Evolutionary conservation across 2,329 filamentous ascomycete genomes (phyloP).

Genomic region (Ceratocystis destructans): DNA sequence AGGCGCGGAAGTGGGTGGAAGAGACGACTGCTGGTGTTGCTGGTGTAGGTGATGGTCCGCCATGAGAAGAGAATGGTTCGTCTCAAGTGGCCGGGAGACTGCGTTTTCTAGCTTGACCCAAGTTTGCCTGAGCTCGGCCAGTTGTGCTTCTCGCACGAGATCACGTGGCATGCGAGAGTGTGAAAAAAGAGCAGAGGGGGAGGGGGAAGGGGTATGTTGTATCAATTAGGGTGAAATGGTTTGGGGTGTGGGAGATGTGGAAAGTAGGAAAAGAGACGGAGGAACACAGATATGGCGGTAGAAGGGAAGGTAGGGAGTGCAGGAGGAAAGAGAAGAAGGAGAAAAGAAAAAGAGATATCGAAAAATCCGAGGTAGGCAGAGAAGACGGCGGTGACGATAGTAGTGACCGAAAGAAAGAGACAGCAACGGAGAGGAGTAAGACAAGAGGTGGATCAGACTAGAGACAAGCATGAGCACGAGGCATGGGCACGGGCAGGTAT

Average conservation of each 20-base stretch:
- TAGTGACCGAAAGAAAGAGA: too few species aligned
- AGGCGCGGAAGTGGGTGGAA: background rate
- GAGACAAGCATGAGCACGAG: background rate
- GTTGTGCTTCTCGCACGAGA: conserved; percentile 3
- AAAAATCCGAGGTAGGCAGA: too few species aligned
- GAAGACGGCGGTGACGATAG: too few species aligned
- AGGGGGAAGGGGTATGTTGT: too few species aligned
- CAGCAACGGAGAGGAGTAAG: too few species aligned
- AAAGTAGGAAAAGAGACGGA: background rate
- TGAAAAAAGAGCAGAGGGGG: background rate
- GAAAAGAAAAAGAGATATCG: background rate
- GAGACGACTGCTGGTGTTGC: background rate
- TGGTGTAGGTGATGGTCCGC: background rate
- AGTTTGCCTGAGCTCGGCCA: conserved; percentile 13
- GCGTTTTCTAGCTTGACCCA: conserved; percentile 13
- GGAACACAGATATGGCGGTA: background rate
- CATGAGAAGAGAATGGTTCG: conserved; percentile 10
- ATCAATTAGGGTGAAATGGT: background rate
- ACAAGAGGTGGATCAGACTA: background rate
- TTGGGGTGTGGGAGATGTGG: background rate
- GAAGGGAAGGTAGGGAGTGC: background rate
- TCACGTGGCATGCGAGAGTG: conserved; percentile 10
- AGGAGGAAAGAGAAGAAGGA: background rate
- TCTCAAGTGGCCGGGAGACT: background rate
- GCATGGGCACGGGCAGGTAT: too few species aligned